Evolutionary conservation across 805 yeast genomes (phyloP).

Genomic region (Wickerhamomyces strasburgensis): DNA sequence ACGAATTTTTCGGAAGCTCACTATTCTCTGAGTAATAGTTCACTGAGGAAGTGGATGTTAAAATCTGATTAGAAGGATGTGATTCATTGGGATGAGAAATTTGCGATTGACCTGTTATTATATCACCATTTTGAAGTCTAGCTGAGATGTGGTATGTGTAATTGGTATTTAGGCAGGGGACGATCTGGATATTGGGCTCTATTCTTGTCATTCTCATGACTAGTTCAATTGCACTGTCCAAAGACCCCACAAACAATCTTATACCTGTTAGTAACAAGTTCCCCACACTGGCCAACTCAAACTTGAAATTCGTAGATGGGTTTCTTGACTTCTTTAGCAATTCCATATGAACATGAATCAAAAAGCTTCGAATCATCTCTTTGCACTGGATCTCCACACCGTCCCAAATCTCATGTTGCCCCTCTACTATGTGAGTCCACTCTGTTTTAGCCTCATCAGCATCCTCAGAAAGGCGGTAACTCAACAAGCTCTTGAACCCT

Average conservation of each 20-base stretch:
- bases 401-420: conserved; percentile 67
- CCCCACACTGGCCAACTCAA: conserved; percentile 79
- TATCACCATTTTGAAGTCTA: conserved; percentile 55
- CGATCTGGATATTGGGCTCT: conserved; percentile 46
- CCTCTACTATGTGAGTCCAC: conserved; percentile 79
- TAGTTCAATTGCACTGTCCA: conserved; percentile 79
- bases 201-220: conserved; percentile 60
- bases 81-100: conserved; percentile 74
- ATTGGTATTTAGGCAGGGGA: conserved; percentile 81
- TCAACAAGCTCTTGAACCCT: conserved; percentile 32
- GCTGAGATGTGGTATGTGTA: conserved; percentile 88
- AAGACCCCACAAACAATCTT: conserved; percentile 73
- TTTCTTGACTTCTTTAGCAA: conserved; percentile 60
- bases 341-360: conserved; percentile 76
- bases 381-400: conserved; percentile 51
- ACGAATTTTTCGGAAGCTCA: too few relatives aligned
- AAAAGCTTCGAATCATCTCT: conserved; percentile 71
- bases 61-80: conserved; percentile 3
- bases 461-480: conserved; percentile 47
- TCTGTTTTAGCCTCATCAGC: conserved; percentile 52
- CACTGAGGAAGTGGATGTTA: conserved; percentile 14
- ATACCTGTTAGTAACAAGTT: conserved; percentile 80
- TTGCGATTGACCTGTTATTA: conserved; percentile 87
- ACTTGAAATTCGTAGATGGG: conserved; percentile 55
- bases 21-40: conserved; percentile 11